Percentiles rank a stretch among this genome's conserved stretches.
Evolutionary conservation across 768 basidiomycete species (phyloP).

Genomic region (Coprinopsis marcescibilis): DNA sequence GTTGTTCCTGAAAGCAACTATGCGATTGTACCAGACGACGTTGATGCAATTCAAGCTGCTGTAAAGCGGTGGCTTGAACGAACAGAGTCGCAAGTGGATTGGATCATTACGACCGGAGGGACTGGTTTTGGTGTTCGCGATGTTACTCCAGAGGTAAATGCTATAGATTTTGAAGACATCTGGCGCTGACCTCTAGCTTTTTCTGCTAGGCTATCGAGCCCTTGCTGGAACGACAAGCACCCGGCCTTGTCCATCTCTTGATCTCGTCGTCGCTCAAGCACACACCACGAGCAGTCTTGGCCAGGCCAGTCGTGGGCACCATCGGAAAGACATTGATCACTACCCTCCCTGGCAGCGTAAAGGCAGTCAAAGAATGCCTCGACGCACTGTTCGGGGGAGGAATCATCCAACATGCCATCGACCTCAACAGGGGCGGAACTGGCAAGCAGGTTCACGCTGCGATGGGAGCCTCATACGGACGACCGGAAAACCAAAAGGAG

Average conservation of each 20-base stretch:
- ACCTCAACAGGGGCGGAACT: constrained; percentile 63
- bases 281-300: constrained; percentile 77
- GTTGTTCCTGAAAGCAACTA: constrained; percentile 22
- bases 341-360: constrained; percentile 81
- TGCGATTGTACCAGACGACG: constrained; percentile 64
- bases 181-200: too few species aligned
- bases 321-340: constrained; percentile 60
- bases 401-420: constrained; percentile 65
- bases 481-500: constrained; percentile 21
- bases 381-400: constrained; percentile 52
- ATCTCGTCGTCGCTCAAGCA: constrained; percentile 61
- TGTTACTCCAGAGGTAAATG: constrained; percentile 79
- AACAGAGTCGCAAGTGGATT: constrained; percentile 44
- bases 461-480: constrained; percentile 24
- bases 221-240: constrained; percentile 58
- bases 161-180: too few species aligned
- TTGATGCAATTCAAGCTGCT: constrained; percentile 38
- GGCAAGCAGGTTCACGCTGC: constrained; percentile 53
- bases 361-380: constrained; percentile 78
- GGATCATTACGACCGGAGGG: constrained; percentile 81
- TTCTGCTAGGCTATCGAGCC: constrained; percentile 47
- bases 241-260: constrained; percentile 74
- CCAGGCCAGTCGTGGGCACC: constrained; percentile 78
- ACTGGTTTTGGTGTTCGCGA: constrained; percentile 84
- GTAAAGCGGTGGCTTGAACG: constrained; percentile 41